Evolutionary conservation across 345 rosid genomes (phyloP).

Genomic region (Adansonia digitata): DNA sequence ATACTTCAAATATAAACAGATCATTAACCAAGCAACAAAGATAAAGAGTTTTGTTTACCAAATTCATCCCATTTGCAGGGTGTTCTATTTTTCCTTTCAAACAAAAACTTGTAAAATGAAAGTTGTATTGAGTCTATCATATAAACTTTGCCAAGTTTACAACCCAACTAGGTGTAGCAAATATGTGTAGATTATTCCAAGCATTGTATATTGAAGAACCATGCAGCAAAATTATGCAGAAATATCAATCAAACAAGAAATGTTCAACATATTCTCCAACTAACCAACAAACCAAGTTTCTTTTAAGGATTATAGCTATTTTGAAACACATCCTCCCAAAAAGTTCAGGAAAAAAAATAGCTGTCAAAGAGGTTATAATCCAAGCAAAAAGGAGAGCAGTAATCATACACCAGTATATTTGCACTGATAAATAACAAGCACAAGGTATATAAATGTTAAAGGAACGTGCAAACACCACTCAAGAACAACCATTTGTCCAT

Average conservation of each 20-base stretch:
- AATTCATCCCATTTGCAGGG: no score
- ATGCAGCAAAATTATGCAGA: background rate
- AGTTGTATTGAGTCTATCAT: no score
- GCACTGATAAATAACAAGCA: background rate
- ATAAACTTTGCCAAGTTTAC: no score
- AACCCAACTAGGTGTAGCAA: background rate
- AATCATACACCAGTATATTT: background rate
- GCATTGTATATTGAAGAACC: background rate
- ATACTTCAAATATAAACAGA: background rate
- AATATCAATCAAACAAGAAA: background rate
- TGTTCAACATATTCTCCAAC: background rate
- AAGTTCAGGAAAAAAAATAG: background rate
- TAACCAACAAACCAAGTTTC: background rate
- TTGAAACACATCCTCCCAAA: background rate
- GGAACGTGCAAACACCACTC: no score
- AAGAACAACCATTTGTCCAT: no score
- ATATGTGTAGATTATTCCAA: background rate
- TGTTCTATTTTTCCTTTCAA: no score
- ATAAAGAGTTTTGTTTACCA: no score
- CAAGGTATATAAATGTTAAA: background rate
- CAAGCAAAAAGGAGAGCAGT: background rate
- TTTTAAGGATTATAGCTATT: background rate
- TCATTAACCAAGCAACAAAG: background rate
- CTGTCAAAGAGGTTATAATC: background rate
- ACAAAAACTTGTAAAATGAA: no score